Base-by-base conservation (phyloP, 2,329 filamentous ascomycete species). In the Ophiostoma sp. region DNA sequence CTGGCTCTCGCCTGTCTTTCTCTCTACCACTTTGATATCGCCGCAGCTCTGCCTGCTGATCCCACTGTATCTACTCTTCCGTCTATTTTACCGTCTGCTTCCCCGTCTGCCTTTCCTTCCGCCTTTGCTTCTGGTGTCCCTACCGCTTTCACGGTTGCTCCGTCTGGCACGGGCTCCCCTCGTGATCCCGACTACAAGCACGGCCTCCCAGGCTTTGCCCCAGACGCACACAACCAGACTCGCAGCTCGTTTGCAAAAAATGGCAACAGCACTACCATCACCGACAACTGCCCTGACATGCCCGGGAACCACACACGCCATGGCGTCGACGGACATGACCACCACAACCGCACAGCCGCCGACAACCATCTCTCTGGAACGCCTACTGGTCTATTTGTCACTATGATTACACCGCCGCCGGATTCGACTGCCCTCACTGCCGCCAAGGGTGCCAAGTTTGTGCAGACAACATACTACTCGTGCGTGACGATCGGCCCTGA, bases 391-490 rank as follows among this genome's bases (percentile, higher is more conserved):
- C 20, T 39, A 2, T 44, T 41, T 5, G 3, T 36, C 3, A 44
- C 44, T 6, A 73, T 13, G 71, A 76, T 48, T 73, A 74, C 48
- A 69, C 54, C 65, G 1, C 36, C 71, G 0, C 66, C 69, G 2
- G 20, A 23, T 13, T 48, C 62, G 7, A 48, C 64, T 1, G 52
- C 62, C 1, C 4, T 52, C 4, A 13, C 1, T 5, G 36, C 35
- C 5, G 72, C 31, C 39, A 69, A 77, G 11, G 36, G n/a, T 4
- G 72, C 31, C 39, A 70, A 77, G 27, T 79, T 78, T 71, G 73
- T 75, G 15, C 78, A 80, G 74, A 78, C 78, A n/a, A 81, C 79
- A 6, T 81, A 80, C 71, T 80, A 76, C 72, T 77, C 77, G 35
- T 81, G 80, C 72, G 77, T 77, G 7, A 77, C 77, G 17, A 74